Conservation (phyloP, 2,329 filamentous ascomycete species). For the Pseudogymnoascus sp. region DNA sequence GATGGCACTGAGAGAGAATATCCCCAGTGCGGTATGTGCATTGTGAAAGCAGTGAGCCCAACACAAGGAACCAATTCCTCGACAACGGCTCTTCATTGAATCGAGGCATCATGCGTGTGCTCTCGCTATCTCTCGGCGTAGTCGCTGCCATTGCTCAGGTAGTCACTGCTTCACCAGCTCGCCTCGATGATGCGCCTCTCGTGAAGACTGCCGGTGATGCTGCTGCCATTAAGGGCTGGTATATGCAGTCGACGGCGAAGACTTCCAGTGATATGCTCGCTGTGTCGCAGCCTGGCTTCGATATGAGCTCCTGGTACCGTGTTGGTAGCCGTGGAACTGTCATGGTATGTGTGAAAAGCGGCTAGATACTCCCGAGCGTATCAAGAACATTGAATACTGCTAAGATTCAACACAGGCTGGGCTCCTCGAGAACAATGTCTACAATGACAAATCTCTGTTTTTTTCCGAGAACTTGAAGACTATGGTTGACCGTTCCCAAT, state of each 20-base stretch:
- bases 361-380: neutral
- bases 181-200: neutral
- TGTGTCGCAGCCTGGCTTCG: conserved; percentile 36
- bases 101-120: neutral
- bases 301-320: conserved; percentile 33
- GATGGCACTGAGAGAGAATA: neutral
- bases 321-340: conserved; percentile 10
- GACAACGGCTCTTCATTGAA: neutral
- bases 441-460: conserved; percentile 46
- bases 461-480: conserved; percentile 42
- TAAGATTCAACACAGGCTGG: neutral
- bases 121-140: neutral
- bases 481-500: conserved; percentile 37
- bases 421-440: conserved; percentile 43
- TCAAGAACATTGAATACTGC: neutral
- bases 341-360: neutral
- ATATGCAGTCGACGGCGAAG: conserved; percentile 39
- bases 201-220: neutral
- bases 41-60: neutral
- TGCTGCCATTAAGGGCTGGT: conserved; percentile 31
- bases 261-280: conserved; percentile 30
- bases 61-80: conserved; percentile 2
- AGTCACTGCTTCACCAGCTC: neutral
- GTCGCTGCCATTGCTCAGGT: neutral
- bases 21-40: neutral